Percentiles rank a stretch among this genome's conserved stretches.
Conservation (phyloP, 2,329 filamentous ascomycete species). For the Colletotrichum zoysiae region DNA sequence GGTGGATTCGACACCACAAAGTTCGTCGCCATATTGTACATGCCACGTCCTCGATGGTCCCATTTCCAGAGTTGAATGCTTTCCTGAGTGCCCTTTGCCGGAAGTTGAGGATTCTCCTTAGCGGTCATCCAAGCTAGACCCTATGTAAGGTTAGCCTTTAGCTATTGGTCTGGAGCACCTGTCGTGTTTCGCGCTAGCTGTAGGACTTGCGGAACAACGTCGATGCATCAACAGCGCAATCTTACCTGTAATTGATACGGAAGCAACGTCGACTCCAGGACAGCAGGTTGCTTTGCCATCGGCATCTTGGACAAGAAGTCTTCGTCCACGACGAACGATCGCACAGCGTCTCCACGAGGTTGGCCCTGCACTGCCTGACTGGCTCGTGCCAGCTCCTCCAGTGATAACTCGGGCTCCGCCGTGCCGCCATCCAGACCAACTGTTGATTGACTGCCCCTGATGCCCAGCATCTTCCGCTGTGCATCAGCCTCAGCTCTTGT, state of each 20-base stretch:
- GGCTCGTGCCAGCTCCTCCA: constrained; percentile 74
- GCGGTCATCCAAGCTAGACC: constrained; percentile 85
- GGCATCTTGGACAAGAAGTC: constrained; percentile 78
- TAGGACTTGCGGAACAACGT: background rate
- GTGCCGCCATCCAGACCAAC: constrained; percentile 51
- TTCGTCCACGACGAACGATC: constrained; percentile 79
- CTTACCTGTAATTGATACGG: constrained; percentile 79
- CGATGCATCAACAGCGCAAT: background rate
- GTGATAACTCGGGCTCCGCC: constrained; percentile 57
- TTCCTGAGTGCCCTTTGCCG: constrained; percentile 68
- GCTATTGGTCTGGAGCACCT: background rate
- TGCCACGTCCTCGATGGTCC: constrained; percentile 58
- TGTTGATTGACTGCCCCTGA: constrained; percentile 55
- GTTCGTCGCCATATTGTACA: constrained; percentile 77
- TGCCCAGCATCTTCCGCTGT: constrained; percentile 59
- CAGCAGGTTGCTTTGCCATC: constrained; percentile 75
- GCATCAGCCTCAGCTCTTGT: constrained; percentile 67
- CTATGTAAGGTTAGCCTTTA: constrained; percentile 54
- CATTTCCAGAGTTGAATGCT: constrained; percentile 83
- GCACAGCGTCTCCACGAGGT: constrained; percentile 72
- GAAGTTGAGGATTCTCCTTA: constrained; percentile 79
- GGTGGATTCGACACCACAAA: constrained; percentile 72
- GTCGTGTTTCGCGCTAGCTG: background rate
- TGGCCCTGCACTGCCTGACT: constrained; percentile 78
- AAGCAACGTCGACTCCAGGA: constrained; percentile 75